Conservation (phyloP, 345 rosid species). For the Eucalyptus rudis region DNA sequence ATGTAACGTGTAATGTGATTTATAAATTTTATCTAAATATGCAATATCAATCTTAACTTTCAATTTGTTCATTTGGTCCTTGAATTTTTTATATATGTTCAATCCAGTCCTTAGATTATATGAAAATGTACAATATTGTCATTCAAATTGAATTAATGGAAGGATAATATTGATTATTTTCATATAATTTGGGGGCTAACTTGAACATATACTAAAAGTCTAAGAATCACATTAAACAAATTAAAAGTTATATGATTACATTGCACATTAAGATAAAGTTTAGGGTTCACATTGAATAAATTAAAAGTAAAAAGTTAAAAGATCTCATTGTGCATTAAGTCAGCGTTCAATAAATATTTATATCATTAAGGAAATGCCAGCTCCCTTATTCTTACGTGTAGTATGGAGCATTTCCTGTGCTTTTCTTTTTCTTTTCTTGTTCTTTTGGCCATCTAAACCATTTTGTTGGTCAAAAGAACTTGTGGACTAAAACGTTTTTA, state of each 20-base stretch:
- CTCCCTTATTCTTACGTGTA: not conserved
- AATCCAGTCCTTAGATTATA: accelerated
- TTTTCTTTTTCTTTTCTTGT: not conserved
- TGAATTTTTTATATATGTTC: too few relatives aligned
- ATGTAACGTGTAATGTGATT: accelerated
- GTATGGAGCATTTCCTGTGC: not conserved
- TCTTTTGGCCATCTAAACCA: not conserved
- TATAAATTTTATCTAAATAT: too few relatives aligned
- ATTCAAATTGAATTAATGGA: too few relatives aligned
- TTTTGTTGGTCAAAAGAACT: not conserved
- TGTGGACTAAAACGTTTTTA: not conserved
- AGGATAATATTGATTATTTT: too few relatives aligned
- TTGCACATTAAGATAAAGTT: accelerated
- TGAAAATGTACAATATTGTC: too few relatives aligned
- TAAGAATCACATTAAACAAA: accelerated
- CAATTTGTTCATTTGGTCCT: accelerated
- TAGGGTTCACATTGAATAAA: accelerated
- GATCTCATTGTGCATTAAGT: accelerated
- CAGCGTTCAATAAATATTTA: accelerated
- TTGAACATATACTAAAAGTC: accelerated
- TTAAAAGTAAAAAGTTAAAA: too few relatives aligned
- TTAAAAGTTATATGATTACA: accelerated
- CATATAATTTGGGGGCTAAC: too few relatives aligned
- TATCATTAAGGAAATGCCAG: too few relatives aligned
- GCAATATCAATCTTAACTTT: too few relatives aligned